Conservation (phyloP, 768 basidiomycete species). For the Aureoboletus auriporus region DNA sequence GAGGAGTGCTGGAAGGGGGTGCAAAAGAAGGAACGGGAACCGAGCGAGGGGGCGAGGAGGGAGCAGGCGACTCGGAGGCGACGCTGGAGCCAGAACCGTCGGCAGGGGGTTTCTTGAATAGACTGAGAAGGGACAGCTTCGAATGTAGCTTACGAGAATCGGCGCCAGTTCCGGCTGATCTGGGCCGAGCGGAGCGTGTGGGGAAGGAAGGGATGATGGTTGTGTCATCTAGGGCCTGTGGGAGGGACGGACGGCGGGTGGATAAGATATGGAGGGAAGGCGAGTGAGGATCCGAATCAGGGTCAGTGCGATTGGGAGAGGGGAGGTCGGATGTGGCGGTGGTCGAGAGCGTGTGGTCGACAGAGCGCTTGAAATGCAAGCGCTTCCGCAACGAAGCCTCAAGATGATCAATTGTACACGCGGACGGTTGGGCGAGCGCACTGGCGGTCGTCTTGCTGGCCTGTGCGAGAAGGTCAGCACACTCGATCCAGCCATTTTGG, state of each 20-base stretch:
- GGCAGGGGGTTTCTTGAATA: slow-evolving; percentile 61
- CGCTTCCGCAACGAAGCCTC: slow-evolving; percentile 38
- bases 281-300: slow-evolving; percentile 7
- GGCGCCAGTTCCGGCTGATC: slow-evolving; percentile 68
- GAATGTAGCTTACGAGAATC: slow-evolving; percentile 56
- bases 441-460: slow-evolving; percentile 50
- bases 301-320: slow-evolving; percentile 11
- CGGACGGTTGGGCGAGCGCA: not conserved
- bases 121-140: slow-evolving; percentile 70
- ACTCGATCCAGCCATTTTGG: slow-evolving; percentile 75
- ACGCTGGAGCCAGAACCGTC: slow-evolving; percentile 35
- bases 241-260: slow-evolving; percentile 66
- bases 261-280: slow-evolving; percentile 25
- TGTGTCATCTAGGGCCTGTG: slow-evolving; percentile 43
- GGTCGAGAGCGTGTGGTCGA: slow-evolving; percentile 60
- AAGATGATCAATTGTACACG: slow-evolving; percentile 28
- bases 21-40: slow-evolving; percentile 21
- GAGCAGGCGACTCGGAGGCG: slow-evolving; percentile 27
- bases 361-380: slow-evolving; percentile 71
- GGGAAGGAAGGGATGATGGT: slow-evolving; percentile 29
- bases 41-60: slow-evolving; percentile 25
- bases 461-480: slow-evolving; percentile 66
- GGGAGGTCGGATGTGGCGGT: slow-evolving; percentile 33
- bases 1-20: slow-evolving; percentile 12
- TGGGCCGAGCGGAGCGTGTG: slow-evolving; percentile 49